Evolutionary conservation across 805 yeast species (phyloP), one percentile per base, ranked within the genome.

Genomic region (Wickerhamomyces alni): DNA sequence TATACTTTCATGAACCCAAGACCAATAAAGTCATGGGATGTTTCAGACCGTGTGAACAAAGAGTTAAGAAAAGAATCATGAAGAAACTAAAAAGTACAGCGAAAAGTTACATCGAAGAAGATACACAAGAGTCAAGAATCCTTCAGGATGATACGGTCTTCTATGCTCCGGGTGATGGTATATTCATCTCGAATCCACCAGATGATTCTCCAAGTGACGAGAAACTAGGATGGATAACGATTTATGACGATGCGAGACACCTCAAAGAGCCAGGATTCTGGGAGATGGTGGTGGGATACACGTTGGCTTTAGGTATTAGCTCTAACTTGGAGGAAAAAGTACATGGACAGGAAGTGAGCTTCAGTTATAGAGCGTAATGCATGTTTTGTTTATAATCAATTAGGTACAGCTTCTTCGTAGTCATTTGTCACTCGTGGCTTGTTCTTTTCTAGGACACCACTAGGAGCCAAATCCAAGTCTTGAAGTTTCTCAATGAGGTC

Each of bases 171-270:
- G 75, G 77, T n/a, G 85, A 79, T 57, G 85, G 85, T 2, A 59
- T 77, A 6, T 26, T 26, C 15, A 6, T 9, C n/a, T n/a, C 8
- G 44, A 65, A 66, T 38, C 79, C 83, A 0, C 62, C 62, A 12
- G 86, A 80, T 54, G 86, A 80, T 54, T 63, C 72, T 4, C 84
- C 85, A 0, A 75, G 73, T 52, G 77, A 74, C 35, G 68, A 63
- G 40, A 80, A 77, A 49, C 46, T 78, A 26, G 86, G 86, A 0
- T 80, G 86, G 86, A 56, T 80, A 3, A 78, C 85, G 0, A 61
- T 80, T 2, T 77, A 71, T 47, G 82, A 79, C 18, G 74, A 74
- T 33, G 17, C 7, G 0, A 43, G 41, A 7, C 22, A 61, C 6
- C 56, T 63, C 45, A 54, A 42, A 38, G 55, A 44, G 17, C 43